A percentile compares a stretch with the other conserved stretches of the same genome.
Conservation (phyloP, 352 stramenopile genomes). For the Globisporangium recalcitrans region DNA sequence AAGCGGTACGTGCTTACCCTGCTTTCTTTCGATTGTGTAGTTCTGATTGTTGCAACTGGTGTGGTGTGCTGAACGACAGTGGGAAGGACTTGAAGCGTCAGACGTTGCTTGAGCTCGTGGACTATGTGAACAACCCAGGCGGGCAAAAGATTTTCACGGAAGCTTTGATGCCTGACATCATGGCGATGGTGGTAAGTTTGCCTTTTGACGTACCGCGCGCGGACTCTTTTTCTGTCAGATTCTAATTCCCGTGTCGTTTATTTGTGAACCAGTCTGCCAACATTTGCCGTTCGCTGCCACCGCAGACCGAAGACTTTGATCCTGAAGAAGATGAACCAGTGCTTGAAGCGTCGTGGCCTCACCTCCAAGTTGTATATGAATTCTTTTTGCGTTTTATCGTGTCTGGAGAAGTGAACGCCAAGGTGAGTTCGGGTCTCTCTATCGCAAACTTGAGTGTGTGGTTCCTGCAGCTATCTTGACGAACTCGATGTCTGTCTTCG, state of each 20-base stretch:
- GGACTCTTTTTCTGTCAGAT: not conserved
- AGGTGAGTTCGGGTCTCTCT: slow-evolving; percentile 32
- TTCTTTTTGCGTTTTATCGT: slow-evolving; percentile 99
- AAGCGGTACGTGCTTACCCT: slow-evolving; percentile 57
- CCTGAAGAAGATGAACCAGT: slow-evolving; percentile 98
- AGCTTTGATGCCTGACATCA: slow-evolving; percentile 95
- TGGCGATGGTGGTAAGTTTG: slow-evolving; percentile 79
- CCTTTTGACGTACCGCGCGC: no score
- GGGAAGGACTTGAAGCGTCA: slow-evolving; percentile 97
- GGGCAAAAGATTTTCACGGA: slow-evolving; percentile 97
- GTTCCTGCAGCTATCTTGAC: not conserved
- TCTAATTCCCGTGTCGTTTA: not conserved
- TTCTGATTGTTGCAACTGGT: slow-evolving; percentile 3
- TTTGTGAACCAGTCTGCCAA: slow-evolving; percentile 68
- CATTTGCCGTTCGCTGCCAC: slow-evolving; percentile 91
- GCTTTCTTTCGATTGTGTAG: not conserved
- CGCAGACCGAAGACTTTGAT: slow-evolving; percentile 97
- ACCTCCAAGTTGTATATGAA: slow-evolving; percentile 98
- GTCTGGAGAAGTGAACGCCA: slow-evolving; percentile 95
- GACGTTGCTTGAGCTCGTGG: slow-evolving; percentile 98
- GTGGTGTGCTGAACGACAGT: slow-evolving; percentile 23
- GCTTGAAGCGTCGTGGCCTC: slow-evolving; percentile 95
- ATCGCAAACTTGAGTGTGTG: not conserved
- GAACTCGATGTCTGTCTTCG: not conserved
- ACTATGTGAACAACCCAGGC: slow-evolving; percentile 97